Conservation (phyloP, 2,329 filamentous ascomycete genomes). For the Pseudocercospora macadamiae region DNA sequence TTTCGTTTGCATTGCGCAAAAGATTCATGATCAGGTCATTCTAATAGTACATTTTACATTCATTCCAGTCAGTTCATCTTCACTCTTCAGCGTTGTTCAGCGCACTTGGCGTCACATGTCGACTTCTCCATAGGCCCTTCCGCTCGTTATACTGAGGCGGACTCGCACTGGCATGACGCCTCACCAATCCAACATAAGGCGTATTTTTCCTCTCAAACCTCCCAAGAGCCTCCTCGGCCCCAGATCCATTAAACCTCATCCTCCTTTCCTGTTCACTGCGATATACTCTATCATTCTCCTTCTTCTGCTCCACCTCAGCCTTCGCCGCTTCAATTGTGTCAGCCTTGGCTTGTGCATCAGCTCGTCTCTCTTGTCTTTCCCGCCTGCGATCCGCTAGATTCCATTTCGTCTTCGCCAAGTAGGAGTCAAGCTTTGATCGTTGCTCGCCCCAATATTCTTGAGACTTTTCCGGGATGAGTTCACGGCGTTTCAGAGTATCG, state of each 20-base stretch:
- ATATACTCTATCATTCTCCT: not conserved
- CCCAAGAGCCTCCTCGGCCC: not conserved
- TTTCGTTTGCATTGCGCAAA: too few species aligned
- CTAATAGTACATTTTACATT: too few species aligned
- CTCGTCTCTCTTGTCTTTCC: not conserved
- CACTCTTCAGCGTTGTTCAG: not conserved
- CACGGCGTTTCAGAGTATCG: constrained; percentile 32
- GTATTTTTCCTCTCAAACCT: not conserved
- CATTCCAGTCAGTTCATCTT: too few species aligned
- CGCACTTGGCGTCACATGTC: not conserved
- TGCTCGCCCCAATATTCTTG: constrained; percentile 26
- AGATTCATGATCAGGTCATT: too few species aligned
- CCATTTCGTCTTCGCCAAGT: constrained; percentile 5
- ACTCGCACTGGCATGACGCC: not conserved
- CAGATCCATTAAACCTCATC: not conserved
- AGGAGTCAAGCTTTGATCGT: constrained; percentile 29
- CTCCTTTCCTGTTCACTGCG: not conserved
- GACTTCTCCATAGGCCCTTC: not conserved
- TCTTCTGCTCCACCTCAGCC: not conserved
- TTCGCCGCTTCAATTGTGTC: not conserved
- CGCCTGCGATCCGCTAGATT: not conserved
- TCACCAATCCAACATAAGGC: not conserved
- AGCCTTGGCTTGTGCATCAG: not conserved
- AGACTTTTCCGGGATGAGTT: constrained; percentile 25
- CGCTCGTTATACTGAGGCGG: not conserved